These are phyloP conservation scores for Neonothopanus nambi DNA, from an alignment of 1,284 basidiomycete species.

Conservation along the genomic window DNA sequence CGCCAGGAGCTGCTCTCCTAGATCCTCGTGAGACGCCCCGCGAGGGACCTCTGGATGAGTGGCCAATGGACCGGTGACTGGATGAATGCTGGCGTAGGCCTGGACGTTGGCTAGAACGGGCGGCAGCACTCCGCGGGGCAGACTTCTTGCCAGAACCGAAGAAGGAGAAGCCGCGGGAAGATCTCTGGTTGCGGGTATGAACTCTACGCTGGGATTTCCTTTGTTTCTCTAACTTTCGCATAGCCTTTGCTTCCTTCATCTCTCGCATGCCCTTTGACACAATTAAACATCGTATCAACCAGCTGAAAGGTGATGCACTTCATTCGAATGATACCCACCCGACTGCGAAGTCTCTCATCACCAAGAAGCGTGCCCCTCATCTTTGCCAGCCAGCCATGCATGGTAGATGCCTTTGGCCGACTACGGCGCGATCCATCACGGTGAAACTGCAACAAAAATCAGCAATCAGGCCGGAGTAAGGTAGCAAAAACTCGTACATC, in stretches of 20 bases:
- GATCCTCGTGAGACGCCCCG: slow-evolving; percentile 1
- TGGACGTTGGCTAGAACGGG: background rate
- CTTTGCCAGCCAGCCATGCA: slow-evolving; percentile 80
- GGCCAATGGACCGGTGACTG: slow-evolving; percentile 16
- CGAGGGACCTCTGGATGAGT: slow-evolving; percentile 4
- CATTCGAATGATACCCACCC: slow-evolving; percentile 29
- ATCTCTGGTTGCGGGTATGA: too few species aligned
- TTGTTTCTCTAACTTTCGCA: slow-evolving; percentile 2
- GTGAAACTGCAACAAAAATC: slow-evolving; percentile 36
- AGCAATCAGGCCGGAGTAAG: background rate
- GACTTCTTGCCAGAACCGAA: slow-evolving; percentile 8
- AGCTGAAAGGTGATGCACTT: background rate
- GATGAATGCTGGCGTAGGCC: slow-evolving; percentile 4
- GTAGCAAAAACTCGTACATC: slow-evolving; percentile 16
- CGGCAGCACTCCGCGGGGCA: background rate
- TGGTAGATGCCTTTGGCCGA: slow-evolving; percentile 58
- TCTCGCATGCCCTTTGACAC: slow-evolving; percentile 40
- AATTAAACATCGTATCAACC: background rate
- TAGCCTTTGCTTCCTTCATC: slow-evolving; percentile 52
- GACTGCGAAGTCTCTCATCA: slow-evolving; percentile 59
- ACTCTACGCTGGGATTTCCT: slow-evolving; percentile 1
- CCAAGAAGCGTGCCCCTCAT: slow-evolving; percentile 71
- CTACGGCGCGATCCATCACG: slow-evolving; percentile 48
- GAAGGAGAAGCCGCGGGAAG: slow-evolving; percentile 7
- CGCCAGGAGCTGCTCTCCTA: background rate